A percentile compares a stretch with the other conserved stretches of the same genome.
Conservation (phyloP, 495 filamentous ascomycete genomes). For the Aspergillus heteromorphus region DNA sequence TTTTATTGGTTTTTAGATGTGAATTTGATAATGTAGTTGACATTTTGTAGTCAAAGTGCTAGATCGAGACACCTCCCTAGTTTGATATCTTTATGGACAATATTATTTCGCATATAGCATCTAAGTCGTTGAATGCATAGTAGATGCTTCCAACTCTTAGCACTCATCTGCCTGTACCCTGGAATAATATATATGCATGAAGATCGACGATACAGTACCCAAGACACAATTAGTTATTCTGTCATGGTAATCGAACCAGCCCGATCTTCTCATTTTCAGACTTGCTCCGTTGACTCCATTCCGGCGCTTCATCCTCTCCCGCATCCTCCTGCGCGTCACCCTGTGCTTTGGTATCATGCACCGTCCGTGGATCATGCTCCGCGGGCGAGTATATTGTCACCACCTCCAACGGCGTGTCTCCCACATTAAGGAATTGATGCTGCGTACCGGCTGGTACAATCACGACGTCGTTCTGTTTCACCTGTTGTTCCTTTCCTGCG, state of each 20-base stretch:
- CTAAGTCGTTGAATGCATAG: no score
- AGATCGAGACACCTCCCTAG: no score
- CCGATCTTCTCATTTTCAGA: slow-evolving; percentile 53
- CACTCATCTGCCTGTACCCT: no score
- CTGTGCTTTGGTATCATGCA: slow-evolving; percentile 58
- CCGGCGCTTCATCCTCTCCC: slow-evolving; percentile 55
- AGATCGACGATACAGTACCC: no score
- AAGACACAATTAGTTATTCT: no score
- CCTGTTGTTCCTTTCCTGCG: slow-evolving; percentile 51
- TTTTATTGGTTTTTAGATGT: no score
- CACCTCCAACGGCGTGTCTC: slow-evolving; percentile 46
- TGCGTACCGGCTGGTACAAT: slow-evolving; percentile 61
- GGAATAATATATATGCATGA: no score
- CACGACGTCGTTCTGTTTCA: slow-evolving; percentile 56
- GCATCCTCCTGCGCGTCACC: slow-evolving; percentile 56
- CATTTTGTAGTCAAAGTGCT: no score
- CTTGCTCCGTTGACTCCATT: slow-evolving; percentile 52
- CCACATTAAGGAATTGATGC: slow-evolving; percentile 62
- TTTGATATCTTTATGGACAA: no score
- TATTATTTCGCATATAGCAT: no score
- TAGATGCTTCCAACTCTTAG: no score
- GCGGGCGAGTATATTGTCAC: slow-evolving; percentile 60
- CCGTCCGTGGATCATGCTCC: slow-evolving; percentile 51
- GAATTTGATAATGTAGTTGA: no score
- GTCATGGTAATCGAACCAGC: slow-evolving; percentile 35